A percentile compares a stretch with the other conserved stretches of the same genome.
These are phyloP conservation scores for Grammothele lineata DNA, from an alignment of 768 basidiomycete genomes.

Conservation along the genomic window DNA sequence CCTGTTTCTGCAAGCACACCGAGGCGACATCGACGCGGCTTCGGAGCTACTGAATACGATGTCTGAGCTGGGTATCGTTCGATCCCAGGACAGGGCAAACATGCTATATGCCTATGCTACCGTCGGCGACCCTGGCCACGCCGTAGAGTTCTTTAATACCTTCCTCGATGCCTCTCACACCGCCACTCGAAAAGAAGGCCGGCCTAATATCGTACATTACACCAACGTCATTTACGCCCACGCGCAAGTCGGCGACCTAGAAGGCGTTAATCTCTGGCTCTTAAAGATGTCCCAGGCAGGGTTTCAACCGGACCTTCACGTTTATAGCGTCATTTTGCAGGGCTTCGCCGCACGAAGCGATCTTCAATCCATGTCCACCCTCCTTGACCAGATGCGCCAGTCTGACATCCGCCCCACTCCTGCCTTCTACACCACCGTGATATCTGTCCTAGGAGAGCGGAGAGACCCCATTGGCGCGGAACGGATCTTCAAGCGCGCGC, in stretches of 20 bases:
- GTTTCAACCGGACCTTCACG: conserved; percentile 46
- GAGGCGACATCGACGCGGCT: too few relatives aligned
- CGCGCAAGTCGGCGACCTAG: conserved; percentile 40
- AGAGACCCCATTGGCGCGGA: conserved; percentile 64
- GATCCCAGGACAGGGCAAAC: too few relatives aligned
- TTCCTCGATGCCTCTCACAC: conserved; percentile 36
- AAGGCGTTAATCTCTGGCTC: conserved; percentile 53
- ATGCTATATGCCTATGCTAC: conserved; percentile 53
- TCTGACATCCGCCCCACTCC: conserved; percentile 42
- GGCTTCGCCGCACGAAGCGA: conserved; percentile 53
- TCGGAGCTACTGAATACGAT: too few relatives aligned
- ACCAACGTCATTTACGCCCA: conserved; percentile 53
- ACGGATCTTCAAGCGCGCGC: conserved; percentile 57
- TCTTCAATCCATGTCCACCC: conserved; percentile 41
- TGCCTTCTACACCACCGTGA: conserved; percentile 61
- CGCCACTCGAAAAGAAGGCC: conserved; percentile 12
- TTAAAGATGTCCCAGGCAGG: conserved; percentile 44
- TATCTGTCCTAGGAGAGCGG: conserved; percentile 59
- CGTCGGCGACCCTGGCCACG: conserved; percentile 35
- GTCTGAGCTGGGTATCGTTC: too few relatives aligned
- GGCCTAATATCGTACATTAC: conserved; percentile 49
- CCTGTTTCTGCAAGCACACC: too few relatives aligned
- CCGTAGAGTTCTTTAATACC: conserved; percentile 47
- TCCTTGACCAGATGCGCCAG: conserved; percentile 60
- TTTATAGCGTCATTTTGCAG: conserved; percentile 60